Base-by-base conservation (phyloP, 257 asterid genomes). In the Leptodermis oblonga region DNA sequence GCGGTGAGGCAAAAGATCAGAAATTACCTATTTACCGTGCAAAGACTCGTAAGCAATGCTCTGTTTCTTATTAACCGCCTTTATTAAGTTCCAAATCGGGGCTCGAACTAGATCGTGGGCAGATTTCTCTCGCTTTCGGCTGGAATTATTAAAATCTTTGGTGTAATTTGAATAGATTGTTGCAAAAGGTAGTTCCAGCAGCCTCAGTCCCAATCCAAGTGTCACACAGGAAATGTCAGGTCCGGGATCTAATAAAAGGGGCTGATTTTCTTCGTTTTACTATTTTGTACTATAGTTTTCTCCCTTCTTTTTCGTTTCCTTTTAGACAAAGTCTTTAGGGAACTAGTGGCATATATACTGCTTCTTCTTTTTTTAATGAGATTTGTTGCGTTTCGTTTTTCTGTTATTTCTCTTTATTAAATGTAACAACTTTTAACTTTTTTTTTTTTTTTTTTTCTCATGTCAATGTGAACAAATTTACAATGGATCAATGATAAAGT, bases 41-140 rank as follows among this genome's bases (percentile, higher is more conserved):
- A 79, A 65, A 75, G 72, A 62, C 82, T 69, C 4, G 79, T 84
- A 0, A 86, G 97, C 77, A 88, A 74, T 62, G 87, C 92, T 11
- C 74, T 90, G 74, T 70, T 82, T 20, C 88, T 88, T 22, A 85
- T 90, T 65, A 88, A 86, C 69, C 85, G 81, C 81, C 92, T 90
- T 61, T 84, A 26, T 62, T 74, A 28, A 59, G n/a, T n/a, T n/a
- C n/a, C n/a, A n/a, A n/a, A 61, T 9, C 1, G 46, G 17, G 26
- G n/a, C n/a, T n/a, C n/a, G n/a, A n/a, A n/a, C n/a, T n/a, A n/a
- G n/a, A n/a, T n/a, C n/a, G n/a, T n/a, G n/a, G n/a, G n/a, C n/a
- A n/a, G n/a, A n/a, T n/a, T n/a, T n/a, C n/a, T 28, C 1, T 26
- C 23, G 2, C 15, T 1, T 48, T 31, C 43, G 4, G 46, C 62